Evolutionary conservation across 345 rosid genomes (phyloP).

Genomic region (Arabis alpina): DNA sequence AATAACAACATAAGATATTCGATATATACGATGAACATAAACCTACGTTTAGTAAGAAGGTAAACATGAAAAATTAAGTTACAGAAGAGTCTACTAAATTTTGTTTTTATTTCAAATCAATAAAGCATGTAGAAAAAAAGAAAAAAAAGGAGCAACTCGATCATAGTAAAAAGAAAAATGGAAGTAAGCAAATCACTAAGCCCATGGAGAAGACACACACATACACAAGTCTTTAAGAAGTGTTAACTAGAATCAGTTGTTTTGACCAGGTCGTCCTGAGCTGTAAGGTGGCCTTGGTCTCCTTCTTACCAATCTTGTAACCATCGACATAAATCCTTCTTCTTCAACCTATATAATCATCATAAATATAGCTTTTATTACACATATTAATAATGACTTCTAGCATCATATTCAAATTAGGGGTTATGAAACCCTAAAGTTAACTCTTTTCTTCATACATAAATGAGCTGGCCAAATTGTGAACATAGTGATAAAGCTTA

Average conservation of each 20-base stretch:
- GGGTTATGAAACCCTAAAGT: background rate
- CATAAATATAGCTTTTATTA: slow-evolving; percentile 10
- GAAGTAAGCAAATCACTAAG: background rate
- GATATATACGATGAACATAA: background rate
- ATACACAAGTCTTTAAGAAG: slow-evolving; percentile 10
- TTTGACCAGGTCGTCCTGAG: slow-evolving; percentile 41
- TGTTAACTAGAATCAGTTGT: slow-evolving; percentile 25
- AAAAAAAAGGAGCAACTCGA: background rate
- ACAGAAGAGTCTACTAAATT: slow-evolving; percentile 14
- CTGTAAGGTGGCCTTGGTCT: slow-evolving; percentile 36
- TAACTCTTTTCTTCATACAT: background rate
- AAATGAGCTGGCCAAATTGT: background rate
- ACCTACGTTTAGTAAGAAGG: background rate
- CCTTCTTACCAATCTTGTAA: slow-evolving; percentile 17
- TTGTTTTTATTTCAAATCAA: slow-evolving; percentile 4
- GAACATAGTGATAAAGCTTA: slow-evolving; percentile 29
- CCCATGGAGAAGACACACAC: slow-evolving; percentile 1
- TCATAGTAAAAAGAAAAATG: background rate
- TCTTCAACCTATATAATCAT: slow-evolving; percentile 34
- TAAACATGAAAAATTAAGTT: slow-evolving; percentile 4
- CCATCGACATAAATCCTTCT: slow-evolving; percentile 34
- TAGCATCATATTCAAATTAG: background rate
- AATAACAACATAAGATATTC: too few relatives aligned
- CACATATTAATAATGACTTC: slow-evolving; percentile 6
- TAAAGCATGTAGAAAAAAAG: background rate